Evolutionary conservation across 2,329 filamentous ascomycete genomes (phyloP), one percentile per base, ranked within the genome.

Genomic region (Alternaria rosae): DNA sequence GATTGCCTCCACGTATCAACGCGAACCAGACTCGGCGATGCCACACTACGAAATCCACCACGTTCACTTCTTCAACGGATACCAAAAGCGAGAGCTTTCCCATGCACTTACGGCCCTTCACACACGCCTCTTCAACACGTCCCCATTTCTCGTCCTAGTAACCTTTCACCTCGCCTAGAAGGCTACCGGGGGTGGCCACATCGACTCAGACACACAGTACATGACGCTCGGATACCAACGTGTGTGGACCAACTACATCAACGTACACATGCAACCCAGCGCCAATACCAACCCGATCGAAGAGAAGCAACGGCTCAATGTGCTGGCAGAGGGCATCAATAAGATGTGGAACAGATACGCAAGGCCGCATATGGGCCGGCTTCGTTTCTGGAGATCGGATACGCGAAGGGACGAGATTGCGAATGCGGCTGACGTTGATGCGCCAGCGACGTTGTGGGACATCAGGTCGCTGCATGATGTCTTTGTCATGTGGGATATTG

Each of bases 401-500:
- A 35, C 11, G 28, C 26, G 44, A 0, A 11, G n/a, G 17, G 23
- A 47, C 0, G 44, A 17, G 44, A 47, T 47, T 28, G n/a, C 47
- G 47, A 30, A 51, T 17, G 17, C 23, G 21, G 50, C 47, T 6
- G n/a, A 35, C 0, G 17, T 44, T 17, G 38, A 32, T 3, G 62
- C 54, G 5, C 47, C 56, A 5, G 69, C 68, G 2, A 23, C 68
- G 2, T n/a, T 74, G 12, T 65, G 68, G 9, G 64, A 70, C 30
- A 30, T 47, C 12, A 20, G 42, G 17, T 67, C 62, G 23, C 64
- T 77, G 43, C 68, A 75, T 47, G 68, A 65, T 43, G 61, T 75
- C 6, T 75, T 76, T 52, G 35, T 77, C 9, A 66, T 73, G 54
- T 70, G 71, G 32, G 67, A 70, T 62, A 71, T 75, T 28, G 64